Evolutionary conservation across 768 basidiomycete species (phyloP), one percentile per base, ranked within the genome.

Genomic region (Daedaleopsis nitida): DNA sequence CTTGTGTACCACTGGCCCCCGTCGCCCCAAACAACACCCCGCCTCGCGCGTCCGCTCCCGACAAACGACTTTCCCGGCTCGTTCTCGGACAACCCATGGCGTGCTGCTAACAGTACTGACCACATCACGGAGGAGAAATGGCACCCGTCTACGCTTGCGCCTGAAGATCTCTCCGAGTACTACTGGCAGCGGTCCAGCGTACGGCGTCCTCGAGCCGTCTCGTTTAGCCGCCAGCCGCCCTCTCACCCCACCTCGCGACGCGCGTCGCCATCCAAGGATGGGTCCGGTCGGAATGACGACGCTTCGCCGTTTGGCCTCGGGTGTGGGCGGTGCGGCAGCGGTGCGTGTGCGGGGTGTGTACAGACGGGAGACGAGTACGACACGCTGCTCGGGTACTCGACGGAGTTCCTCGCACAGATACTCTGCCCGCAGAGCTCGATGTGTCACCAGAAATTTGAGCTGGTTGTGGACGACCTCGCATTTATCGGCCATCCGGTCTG

Each of bases 401-500:
- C 89, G 7, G 88, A 91, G 60, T 91, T 94, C 69, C 80, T 98
- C 34, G 91, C 92, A 24, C 83, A 82, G 47, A 77, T 96, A 65
- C 80, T 98, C 3, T 91, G 89, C 60, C 95, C 96, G 0, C 82
- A 86, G 48, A 76, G 79, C 34, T 81, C 86, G 14, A 85, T 95
- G 73, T 97, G 94, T 68, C 94, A 99, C 74, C 92, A 94, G 73
- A 93, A 93, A 69, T 98, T 97, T 70, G 94, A 96, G 72, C 83
- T 99, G 34, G 75, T 92, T 43, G 89, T 97, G 24, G 95, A 98
- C 70, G 89, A 95, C 67, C 80, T 98, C 24, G 92, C 87, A 6
- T 98, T 98, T 72, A 81, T 98, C 47, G 97, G 97, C 0, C 96
- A 98, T 72, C 97, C 96, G 1, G 94, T 98, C 2, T 91, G 89